A percentile compares a stretch with the other conserved stretches of the same genome.
Conservation (phyloP, 768 basidiomycete species). For the Rhodotorula graminis region DNA sequence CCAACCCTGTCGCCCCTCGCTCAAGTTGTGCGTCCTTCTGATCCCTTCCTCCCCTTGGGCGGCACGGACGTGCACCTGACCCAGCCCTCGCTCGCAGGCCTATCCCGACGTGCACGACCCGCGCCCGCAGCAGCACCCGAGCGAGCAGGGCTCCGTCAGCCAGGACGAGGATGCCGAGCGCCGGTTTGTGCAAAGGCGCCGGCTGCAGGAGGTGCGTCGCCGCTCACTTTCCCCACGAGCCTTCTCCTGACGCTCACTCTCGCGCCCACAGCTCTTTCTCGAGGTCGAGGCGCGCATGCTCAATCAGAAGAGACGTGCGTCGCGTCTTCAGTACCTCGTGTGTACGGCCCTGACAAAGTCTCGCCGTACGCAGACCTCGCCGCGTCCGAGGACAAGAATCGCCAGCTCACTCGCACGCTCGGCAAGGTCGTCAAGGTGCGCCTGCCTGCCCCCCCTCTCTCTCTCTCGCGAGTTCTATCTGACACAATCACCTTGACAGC, state of each 20-base stretch:
- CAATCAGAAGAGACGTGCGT: not conserved
- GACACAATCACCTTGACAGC: not conserved
- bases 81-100: no score
- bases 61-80: no score
- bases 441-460: not conserved
- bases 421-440: slow-evolving; percentile 5
- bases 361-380: not conserved
- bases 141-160: not conserved
- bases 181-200: not conserved
- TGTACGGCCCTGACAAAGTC: no score
- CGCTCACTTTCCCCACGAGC: no score
- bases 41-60: no score
- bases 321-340: not conserved
- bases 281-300: not conserved
- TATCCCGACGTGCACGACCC: not conserved
- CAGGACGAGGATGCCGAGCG: not conserved
- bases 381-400: not conserved
- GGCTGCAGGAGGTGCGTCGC: not conserved
- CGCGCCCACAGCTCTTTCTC: not conserved
- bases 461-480: not conserved
- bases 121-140: not conserved
- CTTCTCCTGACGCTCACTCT: not conserved
- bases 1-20: not conserved
- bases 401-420: not conserved
- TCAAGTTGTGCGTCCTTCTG: no score